Base-by-base conservation (phyloP, 164 flowering plant genomes). In the Malania oleifera region DNA sequence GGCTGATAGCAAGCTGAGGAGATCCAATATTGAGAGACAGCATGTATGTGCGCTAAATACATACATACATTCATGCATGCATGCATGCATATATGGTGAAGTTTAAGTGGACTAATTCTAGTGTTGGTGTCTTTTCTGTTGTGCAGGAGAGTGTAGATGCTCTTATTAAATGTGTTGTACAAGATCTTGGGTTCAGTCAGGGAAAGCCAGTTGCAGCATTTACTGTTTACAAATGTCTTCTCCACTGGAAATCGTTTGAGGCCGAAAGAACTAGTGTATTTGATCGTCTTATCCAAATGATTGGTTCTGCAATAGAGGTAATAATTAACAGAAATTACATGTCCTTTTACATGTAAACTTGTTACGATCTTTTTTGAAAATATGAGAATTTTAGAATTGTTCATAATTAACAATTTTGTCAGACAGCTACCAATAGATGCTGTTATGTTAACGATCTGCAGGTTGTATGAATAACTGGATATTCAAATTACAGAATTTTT, bases 241-340 rank as follows among this genome's bases (percentile, higher is more conserved):
- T 80, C 34, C 80, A 83, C 58, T 80, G 88, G 88, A 83, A 78
- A 73, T 83, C 80, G n/a, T 83, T 83, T 73, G 85, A 83, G 67
- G 88, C 85, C 1, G 88, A 83, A 63, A 73, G 73, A 52, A 83
- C 88, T 35, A 80, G 83, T 69, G 85, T 83, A 45, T 83, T 83
- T 70, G 88, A 83, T 66, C 83, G 83, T 47, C 82, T 83, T 62
- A 80, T 83, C 63, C 83, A 80, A 75, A 80, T 77, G 83, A 76
- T 83, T 56, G 88, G 88, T 66, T 76, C 83, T 55, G 82, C 83
- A 41, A 80, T 83, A 48, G 83, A 83, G 85, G 88, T 83, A 64
- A 60, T 18, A 31, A 17, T 1, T 17, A n/a, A n/a, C n/a, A n/a
- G n/a, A n/a, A n/a, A n/a, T n/a, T n/a, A n/a, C n/a, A n/a, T n/a